Conservation (phyloP, 192 early-diverging fungal species). For the Backusella parvicylindrica region DNA sequence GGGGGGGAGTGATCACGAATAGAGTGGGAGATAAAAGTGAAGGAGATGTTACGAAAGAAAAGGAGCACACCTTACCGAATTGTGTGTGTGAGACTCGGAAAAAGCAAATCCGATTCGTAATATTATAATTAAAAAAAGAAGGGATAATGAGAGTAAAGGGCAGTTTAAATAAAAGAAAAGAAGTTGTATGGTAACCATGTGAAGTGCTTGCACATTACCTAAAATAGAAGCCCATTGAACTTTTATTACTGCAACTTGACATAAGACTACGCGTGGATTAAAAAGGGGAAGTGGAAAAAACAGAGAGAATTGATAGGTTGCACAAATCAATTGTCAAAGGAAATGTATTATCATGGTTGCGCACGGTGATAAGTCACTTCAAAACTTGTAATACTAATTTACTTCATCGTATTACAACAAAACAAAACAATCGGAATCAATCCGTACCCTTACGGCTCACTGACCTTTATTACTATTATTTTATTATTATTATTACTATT, state of each 20-base stretch:
- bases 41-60: neutral
- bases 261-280: neutral
- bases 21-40: neutral
- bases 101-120: neutral
- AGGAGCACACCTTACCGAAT: neutral
- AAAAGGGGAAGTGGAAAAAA: slow-evolving; percentile 1
- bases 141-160: neutral
- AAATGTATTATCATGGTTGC: neutral
- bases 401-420: neutral
- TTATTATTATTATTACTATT: neutral
- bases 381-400: slow-evolving; percentile 1
- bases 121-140: neutral
- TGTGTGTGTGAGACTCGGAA: neutral
- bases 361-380: slow-evolving; percentile 3
- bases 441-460: neutral
- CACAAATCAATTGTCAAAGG: neutral
- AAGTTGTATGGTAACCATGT: neutral
- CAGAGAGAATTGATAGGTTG: neutral
- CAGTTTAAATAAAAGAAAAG: neutral
- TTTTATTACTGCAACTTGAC: neutral
- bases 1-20: neutral
- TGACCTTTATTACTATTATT: neutral
- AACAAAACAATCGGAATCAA: neutral
- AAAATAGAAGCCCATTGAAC: neutral
- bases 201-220: neutral